Conservation (phyloP, 306 rosid species). For the Sesbania bispinosa region DNA sequence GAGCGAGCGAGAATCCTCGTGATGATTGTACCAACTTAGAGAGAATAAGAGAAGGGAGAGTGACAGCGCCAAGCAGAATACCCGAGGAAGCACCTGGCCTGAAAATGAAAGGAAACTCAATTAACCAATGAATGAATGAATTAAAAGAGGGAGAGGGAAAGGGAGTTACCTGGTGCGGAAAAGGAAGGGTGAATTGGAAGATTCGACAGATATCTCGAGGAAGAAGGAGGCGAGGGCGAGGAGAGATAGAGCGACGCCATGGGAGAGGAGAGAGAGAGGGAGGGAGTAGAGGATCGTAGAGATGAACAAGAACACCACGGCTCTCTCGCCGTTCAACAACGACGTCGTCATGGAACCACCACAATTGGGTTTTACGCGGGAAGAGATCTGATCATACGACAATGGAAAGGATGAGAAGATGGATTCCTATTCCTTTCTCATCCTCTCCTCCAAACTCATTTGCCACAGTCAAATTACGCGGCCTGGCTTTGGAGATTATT, state of each 20-base stretch:
- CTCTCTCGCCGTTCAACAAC: conserved; percentile 63
- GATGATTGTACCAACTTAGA: conserved; percentile 69
- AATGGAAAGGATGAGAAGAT: background rate
- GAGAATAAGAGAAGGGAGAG: conserved; percentile 74
- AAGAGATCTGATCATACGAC: background rate
- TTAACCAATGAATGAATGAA: background rate
- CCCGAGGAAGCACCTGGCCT: conserved; percentile 90
- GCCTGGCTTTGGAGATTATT: no score
- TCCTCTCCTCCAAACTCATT: background rate
- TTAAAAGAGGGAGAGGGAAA: background rate
- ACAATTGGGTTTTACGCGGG: conserved; percentile 30
- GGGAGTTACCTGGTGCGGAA: conserved; percentile 55
- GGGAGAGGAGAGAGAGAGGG: conserved; percentile 66
- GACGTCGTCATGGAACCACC: conserved; percentile 25
- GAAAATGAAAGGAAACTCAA: conserved; percentile 19
- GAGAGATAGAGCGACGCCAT: conserved; percentile 68
- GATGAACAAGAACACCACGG: conserved; percentile 63
- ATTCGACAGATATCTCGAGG: conserved; percentile 68
- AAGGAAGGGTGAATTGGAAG: conserved; percentile 35
- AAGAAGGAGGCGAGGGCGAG: conserved; percentile 63
- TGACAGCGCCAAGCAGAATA: conserved; percentile 69
- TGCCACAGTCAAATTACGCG: conserved; percentile 8
- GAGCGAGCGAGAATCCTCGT: conserved; percentile 50
- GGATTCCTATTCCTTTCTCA: background rate
- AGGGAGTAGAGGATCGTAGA: conserved; percentile 54